Evolutionary conservation across 1,139 yeast species (phyloP).

Genomic region (Debaryomyces sp.): DNA sequence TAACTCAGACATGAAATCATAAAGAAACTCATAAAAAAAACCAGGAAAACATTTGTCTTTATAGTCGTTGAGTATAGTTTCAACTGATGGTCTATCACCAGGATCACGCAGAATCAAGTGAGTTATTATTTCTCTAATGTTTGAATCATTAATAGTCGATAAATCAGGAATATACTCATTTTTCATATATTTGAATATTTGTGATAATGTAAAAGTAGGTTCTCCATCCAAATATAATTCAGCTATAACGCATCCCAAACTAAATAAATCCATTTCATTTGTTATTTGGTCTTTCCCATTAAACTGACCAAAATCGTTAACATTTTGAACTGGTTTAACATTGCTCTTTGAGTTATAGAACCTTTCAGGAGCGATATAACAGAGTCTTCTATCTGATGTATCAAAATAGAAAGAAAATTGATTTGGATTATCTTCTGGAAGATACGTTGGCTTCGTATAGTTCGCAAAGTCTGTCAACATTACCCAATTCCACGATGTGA

Average conservation of each 20-base stretch:
- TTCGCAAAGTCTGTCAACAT: slow-evolving; percentile 81
- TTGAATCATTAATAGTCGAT: slow-evolving; percentile 51
- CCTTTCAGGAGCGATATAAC: slow-evolving; percentile 95
- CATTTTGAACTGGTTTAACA: slow-evolving; percentile 18
- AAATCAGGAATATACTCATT: slow-evolving; percentile 68
- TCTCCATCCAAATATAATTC: slow-evolving; percentile 87
- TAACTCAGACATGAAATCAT: slow-evolving; percentile 58
- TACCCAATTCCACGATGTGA: slow-evolving; percentile 90
- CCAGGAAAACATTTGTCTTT: slow-evolving; percentile 63
- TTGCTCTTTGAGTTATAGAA: slow-evolving; percentile 48
- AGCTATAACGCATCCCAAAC: slow-evolving; percentile 89
- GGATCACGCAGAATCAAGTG: slow-evolving; percentile 72
- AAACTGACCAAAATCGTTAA: slow-evolving; percentile 32
- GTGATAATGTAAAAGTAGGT: slow-evolving; percentile 84
- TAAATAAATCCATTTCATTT: slow-evolving; percentile 82
- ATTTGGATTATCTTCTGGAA: slow-evolving; percentile 96
- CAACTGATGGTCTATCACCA: slow-evolving; percentile 55
- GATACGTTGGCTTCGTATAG: slow-evolving; percentile 71
- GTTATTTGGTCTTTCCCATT: slow-evolving; percentile 41
- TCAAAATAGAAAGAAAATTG: slow-evolving; percentile 91
- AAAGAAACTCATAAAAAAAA: slow-evolving; percentile 69
- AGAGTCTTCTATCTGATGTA: slow-evolving; percentile 80
- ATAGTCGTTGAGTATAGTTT: slow-evolving; percentile 53
- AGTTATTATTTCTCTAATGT: slow-evolving; percentile 55
- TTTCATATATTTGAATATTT: slow-evolving; percentile 77